These are phyloP conservation scores for Trypanosoma melophagium DNA, from an alignment of 208 protist genomes.

Conservation along the genomic window DNA sequence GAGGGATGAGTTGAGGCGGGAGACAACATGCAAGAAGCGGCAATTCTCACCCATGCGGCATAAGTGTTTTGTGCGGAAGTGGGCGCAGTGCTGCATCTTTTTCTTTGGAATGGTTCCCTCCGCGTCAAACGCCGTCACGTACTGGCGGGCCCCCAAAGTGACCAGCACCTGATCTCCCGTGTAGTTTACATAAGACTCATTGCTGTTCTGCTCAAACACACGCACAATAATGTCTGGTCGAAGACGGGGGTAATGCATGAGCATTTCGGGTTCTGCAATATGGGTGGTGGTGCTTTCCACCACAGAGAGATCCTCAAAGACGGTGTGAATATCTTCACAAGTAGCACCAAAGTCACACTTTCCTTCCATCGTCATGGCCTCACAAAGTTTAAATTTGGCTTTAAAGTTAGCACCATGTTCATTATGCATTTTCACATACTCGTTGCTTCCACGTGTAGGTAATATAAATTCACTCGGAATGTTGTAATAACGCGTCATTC, in stretches of 20 bases:
- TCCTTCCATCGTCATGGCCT: slow-evolving; percentile 33
- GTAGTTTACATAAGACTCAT: slow-evolving; percentile 51
- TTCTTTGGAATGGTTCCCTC: slow-evolving; percentile 37
- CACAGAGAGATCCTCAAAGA: slow-evolving; percentile 40
- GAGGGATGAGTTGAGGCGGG: slow-evolving; percentile 35
- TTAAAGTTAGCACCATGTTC: slow-evolving; percentile 87
- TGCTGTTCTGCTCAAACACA: slow-evolving; percentile 76
- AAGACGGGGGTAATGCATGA: slow-evolving; percentile 60
- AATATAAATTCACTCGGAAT: slow-evolving; percentile 68
- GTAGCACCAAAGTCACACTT: slow-evolving; percentile 41
- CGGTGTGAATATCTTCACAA: slow-evolving; percentile 67
- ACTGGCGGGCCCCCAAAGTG: slow-evolving; percentile 67
- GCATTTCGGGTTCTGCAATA: slow-evolving; percentile 43
- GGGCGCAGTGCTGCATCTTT: slow-evolving; percentile 85
- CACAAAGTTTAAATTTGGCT: slow-evolving; percentile 71
- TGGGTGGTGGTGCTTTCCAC: slow-evolving; percentile 63
- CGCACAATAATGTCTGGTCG: slow-evolving; percentile 50
- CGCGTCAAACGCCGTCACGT: slow-evolving; percentile 51
- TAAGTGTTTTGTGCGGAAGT: slow-evolving; percentile 77
- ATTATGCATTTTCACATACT: slow-evolving; percentile 82
- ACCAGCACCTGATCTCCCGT: slow-evolving; percentile 62
- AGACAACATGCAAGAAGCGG: slow-evolving; percentile 77
- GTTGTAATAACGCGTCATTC: slow-evolving; percentile 68
- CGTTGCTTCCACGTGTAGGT: slow-evolving; percentile 53
- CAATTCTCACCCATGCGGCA: slow-evolving; percentile 78